Evolutionary conservation across 75 land plant genomes (phyloP), one percentile per base, ranked within the genome.

Genomic region (Selaginella moellendorffii): DNA sequence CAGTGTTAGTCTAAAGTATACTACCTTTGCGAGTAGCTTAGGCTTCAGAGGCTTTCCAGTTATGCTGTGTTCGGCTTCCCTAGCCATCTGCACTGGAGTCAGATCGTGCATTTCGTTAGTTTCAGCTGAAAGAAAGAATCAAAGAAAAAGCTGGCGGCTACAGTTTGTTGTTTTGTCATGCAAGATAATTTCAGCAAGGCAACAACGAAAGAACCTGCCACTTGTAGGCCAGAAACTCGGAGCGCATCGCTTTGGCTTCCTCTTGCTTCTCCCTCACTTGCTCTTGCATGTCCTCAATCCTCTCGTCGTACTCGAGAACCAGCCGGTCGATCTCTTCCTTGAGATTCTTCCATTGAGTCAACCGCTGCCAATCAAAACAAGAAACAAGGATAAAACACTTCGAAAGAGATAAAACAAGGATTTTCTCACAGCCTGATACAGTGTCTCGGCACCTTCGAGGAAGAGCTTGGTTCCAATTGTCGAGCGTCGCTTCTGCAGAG

Each of bases 401-500:
- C n/a, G n/a, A n/a, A n/a, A n/a, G n/a, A n/a, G n/a, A n/a, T n/a
- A n/a, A n/a, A n/a, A n/a, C n/a, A n/a, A n/a, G n/a, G n/a, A n/a
- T n/a, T n/a, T n/a, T 5, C 46, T 36, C 14, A 67, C 69, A 25
- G 27, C 54, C 19, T 67, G 69, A 54, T 54, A 56, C 29, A 52
- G 61, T n/a, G 69, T 28, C 1, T 67, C 69, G 0, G 69, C 69
- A 19, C 69, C 69, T 54, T 54, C 67, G 1, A 67, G 61, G 22
- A 67, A 67, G 27, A 67, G 69, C 61, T 67, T 67, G 18, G 69
- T 67, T 29, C 69, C 69, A 52, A 67, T 67, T 17, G 69, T 67
- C 27, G 69, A 67, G 1, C 69, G 25, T 26, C 69, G 1, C 53
- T 67, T 67, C 26, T 67, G 69, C 24, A 67, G 1, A 22, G 61